Evolutionary conservation across 1,284 basidiomycete species (phyloP).

Genomic region (Sparassis latifolia): DNA sequence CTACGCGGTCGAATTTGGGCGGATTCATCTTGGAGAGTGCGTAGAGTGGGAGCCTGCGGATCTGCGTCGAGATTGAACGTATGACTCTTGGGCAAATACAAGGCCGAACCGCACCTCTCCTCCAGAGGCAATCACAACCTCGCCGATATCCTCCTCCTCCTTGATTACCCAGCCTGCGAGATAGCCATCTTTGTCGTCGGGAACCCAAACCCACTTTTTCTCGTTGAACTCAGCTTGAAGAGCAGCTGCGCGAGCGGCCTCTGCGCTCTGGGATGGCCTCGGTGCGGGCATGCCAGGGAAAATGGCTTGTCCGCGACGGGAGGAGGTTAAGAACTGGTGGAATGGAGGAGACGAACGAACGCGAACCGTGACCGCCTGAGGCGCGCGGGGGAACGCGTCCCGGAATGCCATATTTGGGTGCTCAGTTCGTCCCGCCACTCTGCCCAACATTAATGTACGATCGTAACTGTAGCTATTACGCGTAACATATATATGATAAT

Average conservation of each 20-base stretch:
- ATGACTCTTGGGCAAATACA: not conserved
- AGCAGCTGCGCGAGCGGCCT: conserved; percentile 75
- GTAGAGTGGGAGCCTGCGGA: conserved; percentile 70
- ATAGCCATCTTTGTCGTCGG: conserved; percentile 85
- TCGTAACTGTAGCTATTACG: no score
- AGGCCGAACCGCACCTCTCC: conserved; percentile 53
- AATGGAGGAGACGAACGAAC: not conserved
- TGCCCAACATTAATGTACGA: no score
- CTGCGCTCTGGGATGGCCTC: conserved; percentile 56
- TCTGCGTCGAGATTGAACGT: conserved; percentile 32
- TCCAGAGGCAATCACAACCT: conserved; percentile 75
- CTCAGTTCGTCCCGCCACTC: not conserved
- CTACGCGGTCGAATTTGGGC: conserved; percentile 96
- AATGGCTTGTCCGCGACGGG: not conserved
- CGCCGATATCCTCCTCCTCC: conserved; percentile 74
- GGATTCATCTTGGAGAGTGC: conserved; percentile 94
- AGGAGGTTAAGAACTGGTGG: not conserved
- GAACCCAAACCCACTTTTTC: conserved; percentile 97
- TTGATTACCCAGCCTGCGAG: conserved; percentile 85
- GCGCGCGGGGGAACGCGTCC: conserved; percentile 12
- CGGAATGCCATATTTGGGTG: conserved; percentile 10
- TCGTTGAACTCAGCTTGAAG: conserved; percentile 92
- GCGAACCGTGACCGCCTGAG: not conserved
- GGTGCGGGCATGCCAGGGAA: conserved; percentile 42
- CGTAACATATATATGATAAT: no score